Evolutionary conservation across 2,329 filamentous ascomycete genomes (phyloP), one percentile per base, ranked within the genome.

Genomic region (Knufia petricola): DNA sequence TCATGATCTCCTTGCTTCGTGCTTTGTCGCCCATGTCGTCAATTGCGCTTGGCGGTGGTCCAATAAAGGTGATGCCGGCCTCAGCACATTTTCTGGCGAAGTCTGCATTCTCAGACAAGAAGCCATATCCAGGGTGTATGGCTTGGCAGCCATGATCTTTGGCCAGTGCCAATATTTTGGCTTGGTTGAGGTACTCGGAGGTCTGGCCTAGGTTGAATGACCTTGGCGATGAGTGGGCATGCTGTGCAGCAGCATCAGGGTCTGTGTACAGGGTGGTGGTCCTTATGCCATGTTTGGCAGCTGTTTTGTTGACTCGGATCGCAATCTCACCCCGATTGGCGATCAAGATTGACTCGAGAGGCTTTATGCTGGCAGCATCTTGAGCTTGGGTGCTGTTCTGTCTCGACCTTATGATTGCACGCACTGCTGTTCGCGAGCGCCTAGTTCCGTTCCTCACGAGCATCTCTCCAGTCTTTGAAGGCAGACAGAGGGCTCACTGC

Each of bases 271-370:
- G 77, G 0, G 90, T 95, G 0, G 90, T 95, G 15, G 90, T 94
- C 53, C 82, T 81, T 62, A 98, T 94, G 50, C 92, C 90, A 43
- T 95, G 84, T 55, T 84, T 80, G 44, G 85, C 76, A 28, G 92
- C 92, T 19, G 92, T 98, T 57, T 82, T 80, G 57, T 89, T 85
- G 57, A 98, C 92, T 58, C 92, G 85, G 64, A 98, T 75, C 43
- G 92, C 92, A 59, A 98, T 98, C 69, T 98, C 92, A 59, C 92
- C 92, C 59, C 92, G 83, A 65, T 98, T 98, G 47, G 92, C 92
- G 63, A 98, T 96, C 20, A 98, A 76, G 12, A 59, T 58, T 12
- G 57, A 59, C 32, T 58, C 54, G 19, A 59, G 49, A 31, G 52
- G 50, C 17, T 55, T 56, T 47, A 39, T 28, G 32, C 23, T 28